phyloP scores from a whole-genome alignment of 176 grass and related monocot genomes.

The Juncus effusus region DNA sequence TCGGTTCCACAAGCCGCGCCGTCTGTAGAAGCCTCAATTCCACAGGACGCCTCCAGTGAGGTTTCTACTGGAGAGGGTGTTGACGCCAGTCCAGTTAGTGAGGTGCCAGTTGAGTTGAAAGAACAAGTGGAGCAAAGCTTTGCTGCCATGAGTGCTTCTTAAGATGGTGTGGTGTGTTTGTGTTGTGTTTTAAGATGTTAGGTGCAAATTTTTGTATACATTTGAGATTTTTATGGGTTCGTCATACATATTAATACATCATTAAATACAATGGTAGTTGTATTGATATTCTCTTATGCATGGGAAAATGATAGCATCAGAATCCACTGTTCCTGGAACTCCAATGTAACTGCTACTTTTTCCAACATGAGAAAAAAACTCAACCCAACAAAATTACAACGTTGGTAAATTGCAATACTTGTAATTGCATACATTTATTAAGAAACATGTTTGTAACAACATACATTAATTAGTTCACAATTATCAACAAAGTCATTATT shows the following conservation, averaged over 20 bases:
- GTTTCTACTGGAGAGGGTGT: slow-evolving; percentile 16
- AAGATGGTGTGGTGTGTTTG: slow-evolving; percentile 3
- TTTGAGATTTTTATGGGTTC: not conserved
- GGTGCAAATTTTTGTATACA: slow-evolving; percentile 30
- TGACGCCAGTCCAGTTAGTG: slow-evolving; percentile 13
- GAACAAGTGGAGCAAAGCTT: slow-evolving; percentile 6
- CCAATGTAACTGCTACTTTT: too few relatives aligned
- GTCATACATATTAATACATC: too few relatives aligned
- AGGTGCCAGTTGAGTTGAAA: slow-evolving; percentile 32
- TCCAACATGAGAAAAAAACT: not conserved
- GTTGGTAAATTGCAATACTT: not conserved
- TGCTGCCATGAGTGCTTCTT: slow-evolving; percentile 23
- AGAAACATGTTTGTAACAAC: not conserved
- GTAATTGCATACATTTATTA: slow-evolving; percentile 10
- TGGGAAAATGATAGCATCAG: not conserved
- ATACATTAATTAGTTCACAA: slow-evolving; percentile 14
- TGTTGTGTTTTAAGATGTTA: slow-evolving; percentile 17
- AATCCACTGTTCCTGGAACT: not conserved
- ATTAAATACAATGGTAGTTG: too few relatives aligned
- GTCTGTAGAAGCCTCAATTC: slow-evolving; percentile 27
- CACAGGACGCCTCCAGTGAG: slow-evolving; percentile 13
- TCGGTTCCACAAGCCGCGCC: slow-evolving; percentile 30
- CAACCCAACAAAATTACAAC: not conserved
- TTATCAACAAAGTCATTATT: slow-evolving; percentile 20
- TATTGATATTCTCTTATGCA: too few relatives aligned